phyloP scores from a whole-genome alignment of 768 basidiomycete species.

The Mrakia hoshinonis region DNA sequence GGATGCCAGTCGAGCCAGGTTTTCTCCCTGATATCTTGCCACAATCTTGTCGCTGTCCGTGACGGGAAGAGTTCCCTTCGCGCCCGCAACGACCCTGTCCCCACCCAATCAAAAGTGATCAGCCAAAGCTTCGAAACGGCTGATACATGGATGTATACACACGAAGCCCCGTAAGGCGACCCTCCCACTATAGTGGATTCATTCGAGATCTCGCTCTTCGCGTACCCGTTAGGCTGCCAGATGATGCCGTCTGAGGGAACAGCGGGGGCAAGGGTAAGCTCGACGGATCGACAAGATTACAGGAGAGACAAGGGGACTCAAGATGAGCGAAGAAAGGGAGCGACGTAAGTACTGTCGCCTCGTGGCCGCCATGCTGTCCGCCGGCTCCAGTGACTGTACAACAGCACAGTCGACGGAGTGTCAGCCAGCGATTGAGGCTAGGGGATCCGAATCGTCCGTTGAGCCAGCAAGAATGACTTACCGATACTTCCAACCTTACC shows the following conservation, averaged over 20 bases:
- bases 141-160: background rate
- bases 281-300: background rate
- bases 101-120: background rate
- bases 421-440: background rate
- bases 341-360: constrained; percentile 22
- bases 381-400: background rate
- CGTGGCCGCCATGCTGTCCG: background rate
- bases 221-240: constrained; percentile 22
- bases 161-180: constrained; percentile 24
- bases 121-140: background rate
- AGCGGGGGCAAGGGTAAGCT: background rate
- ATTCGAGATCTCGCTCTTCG: constrained; percentile 13
- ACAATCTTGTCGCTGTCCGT: constrained; percentile 23
- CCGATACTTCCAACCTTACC: constrained; percentile 25
- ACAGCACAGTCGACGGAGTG: background rate
- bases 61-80: constrained; percentile 22
- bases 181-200: constrained; percentile 21
- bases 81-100: constrained; percentile 14
- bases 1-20: background rate
- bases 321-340: constrained; percentile 25
- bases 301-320: background rate
- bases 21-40: constrained; percentile 2
- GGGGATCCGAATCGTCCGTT: no score
- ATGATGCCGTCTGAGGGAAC: constrained; percentile 22
- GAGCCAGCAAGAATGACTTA: background rate